Evolutionary conservation across 352 stramenopile genomes (phyloP).

Genomic region (Phytopythium aichiense): DNA sequence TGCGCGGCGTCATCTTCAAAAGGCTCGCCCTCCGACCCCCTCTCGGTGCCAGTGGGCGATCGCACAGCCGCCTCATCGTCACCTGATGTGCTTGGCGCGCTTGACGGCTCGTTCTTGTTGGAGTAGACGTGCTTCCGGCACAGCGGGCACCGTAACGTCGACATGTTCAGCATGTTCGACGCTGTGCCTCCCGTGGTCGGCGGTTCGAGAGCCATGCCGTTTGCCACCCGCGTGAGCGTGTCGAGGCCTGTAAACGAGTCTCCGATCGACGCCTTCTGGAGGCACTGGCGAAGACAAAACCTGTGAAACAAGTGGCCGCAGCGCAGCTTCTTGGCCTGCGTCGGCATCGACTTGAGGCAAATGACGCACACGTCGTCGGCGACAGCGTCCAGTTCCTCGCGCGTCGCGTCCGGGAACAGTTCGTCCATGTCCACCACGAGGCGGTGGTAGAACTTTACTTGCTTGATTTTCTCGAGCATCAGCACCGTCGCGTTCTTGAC

Average conservation of each 20-base stretch:
- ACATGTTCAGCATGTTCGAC: constrained; percentile 3
- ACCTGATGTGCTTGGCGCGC: background rate
- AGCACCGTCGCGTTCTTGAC: constrained; percentile 76
- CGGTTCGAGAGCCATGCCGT: constrained; percentile 32
- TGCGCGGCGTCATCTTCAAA: background rate
- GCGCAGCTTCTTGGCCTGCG: constrained; percentile 64
- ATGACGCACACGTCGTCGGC: constrained; percentile 80
- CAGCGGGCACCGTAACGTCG: constrained; percentile 51
- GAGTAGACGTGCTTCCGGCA: constrained; percentile 60
- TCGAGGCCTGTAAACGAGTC: constrained; percentile 46
- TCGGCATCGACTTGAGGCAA: constrained; percentile 67
- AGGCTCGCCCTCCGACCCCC: background rate
- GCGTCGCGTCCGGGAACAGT: constrained; percentile 52
- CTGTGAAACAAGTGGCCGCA: constrained; percentile 75
- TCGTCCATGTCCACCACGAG: constrained; percentile 69
- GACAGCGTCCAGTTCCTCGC: constrained; percentile 47
- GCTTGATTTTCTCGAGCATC: constrained; percentile 60
- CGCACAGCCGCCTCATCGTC: background rate
- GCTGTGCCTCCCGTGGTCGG: background rate
- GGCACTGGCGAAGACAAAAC: constrained; percentile 70
- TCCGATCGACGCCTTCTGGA: constrained; percentile 59
- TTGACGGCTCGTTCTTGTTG: constrained; percentile 21
- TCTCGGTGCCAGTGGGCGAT: background rate
- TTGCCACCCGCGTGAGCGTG: constrained; percentile 21
- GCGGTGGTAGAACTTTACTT: constrained; percentile 65